Percentiles rank a stretch among this genome's conserved stretches.
These are phyloP conservation scores for Hyphopichia pseudoburtonii DNA, from an alignment of 1,139 yeast genomes.

Conservation along the genomic window DNA sequence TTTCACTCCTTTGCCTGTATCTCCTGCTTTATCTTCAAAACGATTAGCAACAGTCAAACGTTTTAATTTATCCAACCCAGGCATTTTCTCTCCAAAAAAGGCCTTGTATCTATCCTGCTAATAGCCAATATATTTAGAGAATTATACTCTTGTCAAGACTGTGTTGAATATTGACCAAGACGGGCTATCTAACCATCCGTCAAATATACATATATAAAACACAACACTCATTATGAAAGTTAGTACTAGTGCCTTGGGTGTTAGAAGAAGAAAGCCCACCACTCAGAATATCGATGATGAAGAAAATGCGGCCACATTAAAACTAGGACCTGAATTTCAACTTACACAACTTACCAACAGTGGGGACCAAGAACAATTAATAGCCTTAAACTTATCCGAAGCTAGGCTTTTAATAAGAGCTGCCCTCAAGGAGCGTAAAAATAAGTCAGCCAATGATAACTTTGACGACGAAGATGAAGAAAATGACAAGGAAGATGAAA, in stretches of 20 bases:
- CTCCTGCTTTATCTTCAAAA: too few species aligned
- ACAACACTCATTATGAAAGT: conserved; percentile 59
- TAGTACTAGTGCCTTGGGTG: conserved; percentile 85
- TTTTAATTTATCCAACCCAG: too few species aligned
- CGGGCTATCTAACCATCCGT: too few species aligned
- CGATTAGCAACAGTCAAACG: too few species aligned
- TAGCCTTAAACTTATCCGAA: conserved; percentile 84
- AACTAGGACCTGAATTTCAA: conserved; percentile 91
- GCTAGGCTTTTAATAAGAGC: conserved; percentile 88
- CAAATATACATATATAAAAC: not conserved
- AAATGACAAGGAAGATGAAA: conserved; percentile 57
- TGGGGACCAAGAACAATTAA: conserved; percentile 74
- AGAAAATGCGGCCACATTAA: conserved; percentile 84
- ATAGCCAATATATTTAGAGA: too few species aligned
- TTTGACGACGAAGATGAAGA: conserved; percentile 42
- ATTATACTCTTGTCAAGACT: too few species aligned
- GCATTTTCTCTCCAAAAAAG: too few species aligned
- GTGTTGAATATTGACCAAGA: too few species aligned
- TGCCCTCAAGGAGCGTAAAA: conserved; percentile 77
- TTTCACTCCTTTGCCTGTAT: too few species aligned
- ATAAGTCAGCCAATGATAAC: conserved; percentile 21
- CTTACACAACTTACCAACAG: conserved; percentile 75
- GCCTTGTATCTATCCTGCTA: too few species aligned
- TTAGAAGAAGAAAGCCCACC: conserved; percentile 61
- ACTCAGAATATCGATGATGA: conserved; percentile 73